Conservation (phyloP, 2,329 filamentous ascomycete genomes). For the Ilyonectria sp. region DNA sequence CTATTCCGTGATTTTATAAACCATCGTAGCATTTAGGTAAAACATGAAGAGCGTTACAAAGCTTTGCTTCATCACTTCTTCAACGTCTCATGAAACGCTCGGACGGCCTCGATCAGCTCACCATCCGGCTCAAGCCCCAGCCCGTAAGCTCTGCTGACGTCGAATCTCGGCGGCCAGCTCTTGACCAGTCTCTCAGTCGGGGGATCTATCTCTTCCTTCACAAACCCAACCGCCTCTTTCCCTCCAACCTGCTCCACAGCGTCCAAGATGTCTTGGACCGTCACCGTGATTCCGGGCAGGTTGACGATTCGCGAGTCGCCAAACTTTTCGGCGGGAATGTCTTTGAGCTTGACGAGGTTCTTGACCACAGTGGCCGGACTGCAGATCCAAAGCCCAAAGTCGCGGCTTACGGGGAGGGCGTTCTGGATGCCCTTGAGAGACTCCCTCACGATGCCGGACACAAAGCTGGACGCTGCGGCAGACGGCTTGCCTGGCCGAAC, state of each 20-base stretch:
- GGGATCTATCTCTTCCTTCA: constrained; percentile 64
- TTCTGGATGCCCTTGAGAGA: constrained; percentile 63
- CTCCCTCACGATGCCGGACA: constrained; percentile 74
- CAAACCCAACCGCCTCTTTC: constrained; percentile 57
- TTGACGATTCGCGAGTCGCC: constrained; percentile 62
- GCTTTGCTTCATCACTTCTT: constrained; percentile 19
- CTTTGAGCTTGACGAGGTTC: constrained; percentile 64
- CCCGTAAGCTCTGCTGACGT: constrained; percentile 64
- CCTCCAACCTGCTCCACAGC: constrained; percentile 66
- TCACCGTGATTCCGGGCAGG: constrained; percentile 66
- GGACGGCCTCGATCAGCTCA: constrained; percentile 51
- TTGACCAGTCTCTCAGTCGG: constrained; percentile 65
- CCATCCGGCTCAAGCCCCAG: constrained; percentile 67
- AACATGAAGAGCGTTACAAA: neutral
- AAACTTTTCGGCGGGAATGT: constrained; percentile 57
- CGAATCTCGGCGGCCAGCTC: constrained; percentile 68
- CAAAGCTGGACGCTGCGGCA: constrained; percentile 72
- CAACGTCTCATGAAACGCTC: constrained; percentile 44
- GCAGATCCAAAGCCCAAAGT: constrained; percentile 66
- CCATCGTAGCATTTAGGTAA: neutral
- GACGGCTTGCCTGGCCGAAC: constrained; percentile 73
- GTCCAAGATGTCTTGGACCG: constrained; percentile 67
- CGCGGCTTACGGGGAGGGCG: constrained; percentile 61
- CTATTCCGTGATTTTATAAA: neutral
- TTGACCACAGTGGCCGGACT: constrained; percentile 64